Evolutionary conservation across 148 eudicot genomes (phyloP), one percentile per base, ranked within the genome.

Genomic region (Persicaria tinctoria): DNA sequence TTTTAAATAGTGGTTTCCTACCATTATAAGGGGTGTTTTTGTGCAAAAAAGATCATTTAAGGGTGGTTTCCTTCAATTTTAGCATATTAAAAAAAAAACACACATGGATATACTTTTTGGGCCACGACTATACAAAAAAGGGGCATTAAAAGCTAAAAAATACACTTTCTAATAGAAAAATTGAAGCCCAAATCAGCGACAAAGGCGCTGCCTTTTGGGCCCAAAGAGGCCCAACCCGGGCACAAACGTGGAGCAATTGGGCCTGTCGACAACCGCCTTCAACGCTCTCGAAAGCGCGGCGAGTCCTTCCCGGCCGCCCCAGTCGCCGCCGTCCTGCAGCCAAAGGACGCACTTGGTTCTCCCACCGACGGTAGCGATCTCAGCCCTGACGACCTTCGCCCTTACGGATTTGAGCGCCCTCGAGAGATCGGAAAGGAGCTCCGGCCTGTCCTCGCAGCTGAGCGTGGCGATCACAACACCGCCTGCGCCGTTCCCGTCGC

Each of bases 361-460:
- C 45, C 98, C 96, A 8, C 98, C 98, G 0, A 94, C 78, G 0
- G 92, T 94, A 17, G 90, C 84, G 83, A 91, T 86, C 81, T 90
- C 97, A 4, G 98, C 93, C 80, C 76, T 85, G 50, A 91, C 82
- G 49, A 89, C 79, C 78, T 83, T 91, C 0, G 83, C 90, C 18
- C 81, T 82, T 23, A 82, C 93, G 45, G 90, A 75, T 49, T 82
- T 77, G 16, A 91, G 82, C 64, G 92, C 97, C 76, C 85, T 78
- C 20, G 79, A 84, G 70, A 94, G 41, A 68, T 94, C 98, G 51
- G 75, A 47, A 5, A 90, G 80, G 9, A 94, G 83, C 51, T 86
- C 92, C 1, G 89, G 90, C 84, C 93, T 76, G 70, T 94, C 98
- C 75, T 90, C 96, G 76, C 98, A 94, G 76, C 92, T 83, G 45